These are phyloP conservation scores for Clitoria ternatea DNA, from an alignment of 306 rosid species.

Conservation along the genomic window DNA sequence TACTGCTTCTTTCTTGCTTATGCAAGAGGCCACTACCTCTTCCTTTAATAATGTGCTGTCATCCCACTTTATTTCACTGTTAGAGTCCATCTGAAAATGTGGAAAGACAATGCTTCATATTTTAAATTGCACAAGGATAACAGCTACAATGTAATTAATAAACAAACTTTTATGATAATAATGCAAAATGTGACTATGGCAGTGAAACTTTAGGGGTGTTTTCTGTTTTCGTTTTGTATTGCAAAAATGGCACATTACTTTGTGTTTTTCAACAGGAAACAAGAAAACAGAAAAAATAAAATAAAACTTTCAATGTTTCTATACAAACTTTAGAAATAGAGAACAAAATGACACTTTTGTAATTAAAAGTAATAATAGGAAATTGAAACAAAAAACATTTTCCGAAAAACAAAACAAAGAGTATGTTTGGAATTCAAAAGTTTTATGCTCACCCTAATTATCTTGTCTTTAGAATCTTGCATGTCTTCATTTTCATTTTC, in stretches of 20 bases:
- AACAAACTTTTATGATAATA: not conserved
- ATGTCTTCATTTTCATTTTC: constrained; percentile 38
- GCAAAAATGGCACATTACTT: too few relatives aligned
- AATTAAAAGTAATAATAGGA: too few relatives aligned
- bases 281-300: too few relatives aligned
- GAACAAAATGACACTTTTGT: too few relatives aligned
- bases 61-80: constrained; percentile 68
- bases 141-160: not conserved
- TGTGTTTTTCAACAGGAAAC: too few relatives aligned
- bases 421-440: too few relatives aligned
- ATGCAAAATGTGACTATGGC: not conserved
- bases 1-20: constrained; percentile 64
- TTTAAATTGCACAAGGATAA: not conserved
- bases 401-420: too few relatives aligned
- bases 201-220: not conserved
- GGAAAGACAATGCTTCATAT: not conserved
- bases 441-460: constrained; percentile 48
- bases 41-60: constrained; percentile 63
- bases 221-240: too few relatives aligned
- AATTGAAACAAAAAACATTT: too few relatives aligned
- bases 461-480: constrained; percentile 51
- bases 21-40: constrained; percentile 51
- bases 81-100: constrained; percentile 64
- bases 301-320: too few relatives aligned
- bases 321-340: too few relatives aligned